These are phyloP conservation scores for Scorias spongiosa DNA, from an alignment of 2,329 filamentous ascomycete species.

Conservation along the genomic window DNA sequence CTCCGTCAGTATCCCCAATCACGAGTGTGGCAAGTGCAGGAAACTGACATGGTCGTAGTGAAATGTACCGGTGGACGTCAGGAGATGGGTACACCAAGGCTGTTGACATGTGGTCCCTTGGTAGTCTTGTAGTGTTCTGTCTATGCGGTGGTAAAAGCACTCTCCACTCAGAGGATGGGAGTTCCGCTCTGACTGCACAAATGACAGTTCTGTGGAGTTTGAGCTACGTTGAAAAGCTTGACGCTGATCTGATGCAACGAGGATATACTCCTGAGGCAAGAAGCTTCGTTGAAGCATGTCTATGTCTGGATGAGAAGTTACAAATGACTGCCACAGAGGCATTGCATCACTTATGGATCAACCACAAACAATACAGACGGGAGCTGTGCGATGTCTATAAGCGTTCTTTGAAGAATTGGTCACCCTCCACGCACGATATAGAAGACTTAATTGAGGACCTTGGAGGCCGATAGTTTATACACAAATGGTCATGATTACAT, in stretches of 20 bases:
- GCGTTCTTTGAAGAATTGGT: constrained; percentile 34
- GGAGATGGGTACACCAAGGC: constrained; percentile 39
- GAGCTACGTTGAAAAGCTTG: constrained; percentile 25
- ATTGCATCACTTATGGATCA: constrained; percentile 41
- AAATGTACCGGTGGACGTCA: constrained; percentile 20
- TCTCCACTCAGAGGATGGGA: constrained; percentile 21
- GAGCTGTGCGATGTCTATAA: constrained; percentile 37
- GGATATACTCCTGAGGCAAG: constrained; percentile 22
- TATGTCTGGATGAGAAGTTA: constrained; percentile 30
- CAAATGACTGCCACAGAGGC: constrained; percentile 41
- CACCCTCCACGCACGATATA: no score
- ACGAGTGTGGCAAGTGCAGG: neutral
- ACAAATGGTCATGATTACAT: no score
- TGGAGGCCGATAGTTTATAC: no score
- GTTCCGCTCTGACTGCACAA: no score
- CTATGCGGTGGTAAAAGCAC: constrained; percentile 28
- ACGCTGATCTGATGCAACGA: constrained; percentile 1
- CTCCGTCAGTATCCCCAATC: constrained; percentile 34
- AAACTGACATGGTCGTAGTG: constrained; percentile 9
- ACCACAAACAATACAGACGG: constrained; percentile 30
- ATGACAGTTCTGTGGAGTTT: no score
- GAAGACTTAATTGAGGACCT: no score
- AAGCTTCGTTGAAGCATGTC: constrained; percentile 36
- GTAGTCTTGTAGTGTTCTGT: constrained; percentile 36
- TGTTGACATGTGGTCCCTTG: constrained; percentile 49